Percentiles rank a stretch among this genome's conserved stretches.
These are phyloP conservation scores for Excoecaria agallocha DNA, from an alignment of 345 rosid species.

Conservation along the genomic window DNA sequence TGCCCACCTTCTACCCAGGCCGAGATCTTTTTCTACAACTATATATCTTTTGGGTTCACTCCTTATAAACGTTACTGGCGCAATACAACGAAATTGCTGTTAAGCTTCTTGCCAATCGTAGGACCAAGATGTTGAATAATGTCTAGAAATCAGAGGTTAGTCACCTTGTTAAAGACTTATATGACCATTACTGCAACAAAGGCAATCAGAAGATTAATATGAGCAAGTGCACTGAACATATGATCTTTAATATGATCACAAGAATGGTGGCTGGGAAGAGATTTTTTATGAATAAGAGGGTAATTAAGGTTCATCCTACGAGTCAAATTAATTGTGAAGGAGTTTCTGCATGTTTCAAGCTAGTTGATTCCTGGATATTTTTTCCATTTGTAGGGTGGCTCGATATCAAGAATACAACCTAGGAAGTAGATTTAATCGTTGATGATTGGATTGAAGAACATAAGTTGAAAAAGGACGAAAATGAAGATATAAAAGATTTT, in stretches of 20 bases:
- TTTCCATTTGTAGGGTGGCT: slow-evolving; percentile 31
- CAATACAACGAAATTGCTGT: background rate
- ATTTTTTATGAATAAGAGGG: background rate
- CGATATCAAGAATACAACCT: slow-evolving; percentile 18
- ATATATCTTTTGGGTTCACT: slow-evolving; percentile 16
- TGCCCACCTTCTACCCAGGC: slow-evolving; percentile 18
- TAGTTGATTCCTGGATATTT: slow-evolving; percentile 21
- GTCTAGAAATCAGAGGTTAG: slow-evolving; percentile 6
- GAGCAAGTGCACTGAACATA: slow-evolving; percentile 6
- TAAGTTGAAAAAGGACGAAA: background rate
- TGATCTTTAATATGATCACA: slow-evolving; percentile 15
- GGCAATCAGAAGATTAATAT: background rate
- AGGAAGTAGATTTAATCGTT: slow-evolving; percentile 25
- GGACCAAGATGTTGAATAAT: slow-evolving; percentile 7
- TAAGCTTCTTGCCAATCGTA: slow-evolving; percentile 17
- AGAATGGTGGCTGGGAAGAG: slow-evolving; percentile 27
- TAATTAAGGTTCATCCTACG: slow-evolving; percentile 17
- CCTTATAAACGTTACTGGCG: slow-evolving; percentile 23
- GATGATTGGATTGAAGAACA: slow-evolving; percentile 38
- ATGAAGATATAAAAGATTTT: background rate
- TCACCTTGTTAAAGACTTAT: background rate
- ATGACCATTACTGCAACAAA: background rate
- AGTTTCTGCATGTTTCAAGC: slow-evolving; percentile 17
- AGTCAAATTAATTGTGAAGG: slow-evolving; percentile 26
- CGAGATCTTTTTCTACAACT: slow-evolving; percentile 8